Evolutionary conservation across 495 filamentous ascomycete genomes (phyloP).

Genomic region (Xylaria scruposa): DNA sequence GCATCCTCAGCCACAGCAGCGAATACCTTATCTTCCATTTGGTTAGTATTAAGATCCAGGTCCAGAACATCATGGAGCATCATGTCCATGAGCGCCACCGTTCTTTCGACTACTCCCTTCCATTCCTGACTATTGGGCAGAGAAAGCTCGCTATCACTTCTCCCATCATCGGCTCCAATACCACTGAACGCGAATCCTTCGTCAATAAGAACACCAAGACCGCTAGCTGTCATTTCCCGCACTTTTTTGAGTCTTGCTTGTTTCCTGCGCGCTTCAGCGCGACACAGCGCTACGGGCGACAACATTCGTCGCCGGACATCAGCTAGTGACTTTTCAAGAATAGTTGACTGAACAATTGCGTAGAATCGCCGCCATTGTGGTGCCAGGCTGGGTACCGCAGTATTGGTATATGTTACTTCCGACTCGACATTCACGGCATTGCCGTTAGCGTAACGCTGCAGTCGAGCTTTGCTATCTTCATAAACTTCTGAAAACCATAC

Average conservation of each 20-base stretch:
- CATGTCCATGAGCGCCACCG: conserved; percentile 80
- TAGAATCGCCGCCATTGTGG: conserved; percentile 80
- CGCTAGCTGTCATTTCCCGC: conserved; percentile 80
- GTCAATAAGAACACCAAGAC: conserved; percentile 83
- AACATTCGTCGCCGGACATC: conserved; percentile 67
- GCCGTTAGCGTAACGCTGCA: conserved; percentile 46
- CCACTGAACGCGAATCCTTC: conserved; percentile 71
- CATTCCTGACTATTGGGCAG: conserved; percentile 64
- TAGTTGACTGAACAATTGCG: conserved; percentile 72
- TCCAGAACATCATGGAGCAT: conserved; percentile 67
- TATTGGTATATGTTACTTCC: conserved; percentile 21
- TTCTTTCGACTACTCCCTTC: conserved; percentile 73
- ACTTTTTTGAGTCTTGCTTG: conserved; percentile 68
- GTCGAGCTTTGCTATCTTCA: conserved; percentile 57
- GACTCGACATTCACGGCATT: conserved; percentile 24
- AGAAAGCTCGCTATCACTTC: conserved; percentile 36
- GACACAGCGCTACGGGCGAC: conserved; percentile 72
- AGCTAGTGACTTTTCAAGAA: conserved; percentile 65
- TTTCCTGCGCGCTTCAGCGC: conserved; percentile 73
- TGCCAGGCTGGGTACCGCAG: conserved; percentile 42
- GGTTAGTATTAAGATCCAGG: conserved; percentile 60
- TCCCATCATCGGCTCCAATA: conserved; percentile 43
- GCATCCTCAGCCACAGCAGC: conserved; percentile 66
- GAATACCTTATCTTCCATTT: conserved; percentile 80
- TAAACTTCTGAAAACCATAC: conserved; percentile 68